Evolutionary conservation across 306 rosid genomes (phyloP).

Genomic region (Pachyrhizus erosus): DNA sequence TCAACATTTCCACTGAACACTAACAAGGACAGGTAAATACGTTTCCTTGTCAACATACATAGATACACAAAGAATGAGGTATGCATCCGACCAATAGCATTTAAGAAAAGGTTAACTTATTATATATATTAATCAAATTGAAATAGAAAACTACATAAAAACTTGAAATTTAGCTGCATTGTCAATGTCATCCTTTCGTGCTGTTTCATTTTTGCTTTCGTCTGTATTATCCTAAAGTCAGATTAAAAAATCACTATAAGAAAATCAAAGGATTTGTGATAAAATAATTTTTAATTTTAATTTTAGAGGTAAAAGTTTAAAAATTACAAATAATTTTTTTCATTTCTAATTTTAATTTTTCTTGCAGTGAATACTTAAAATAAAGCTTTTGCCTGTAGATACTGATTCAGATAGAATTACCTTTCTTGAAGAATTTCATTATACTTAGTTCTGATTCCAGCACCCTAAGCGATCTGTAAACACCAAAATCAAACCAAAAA

Average conservation of each 20-base stretch:
- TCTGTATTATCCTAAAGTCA: background rate
- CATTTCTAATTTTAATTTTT: too few relatives aligned
- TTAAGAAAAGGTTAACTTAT: background rate
- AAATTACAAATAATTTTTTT: too few relatives aligned
- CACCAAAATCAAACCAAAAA: background rate
- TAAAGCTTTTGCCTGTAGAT: too few relatives aligned
- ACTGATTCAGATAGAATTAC: too few relatives aligned
- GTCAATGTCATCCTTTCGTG: background rate
- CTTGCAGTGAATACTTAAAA: too few relatives aligned
- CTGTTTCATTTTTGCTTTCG: background rate
- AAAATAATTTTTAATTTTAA: too few relatives aligned
- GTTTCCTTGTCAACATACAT: background rate
- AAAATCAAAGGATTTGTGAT: too few relatives aligned
- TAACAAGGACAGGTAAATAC: background rate
- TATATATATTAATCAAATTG: background rate
- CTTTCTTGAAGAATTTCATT: background rate
- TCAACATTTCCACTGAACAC: background rate
- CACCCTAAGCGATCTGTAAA: background rate
- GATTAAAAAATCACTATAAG: background rate
- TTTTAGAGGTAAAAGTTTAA: too few relatives aligned
- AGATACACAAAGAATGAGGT: conserved; percentile 10
- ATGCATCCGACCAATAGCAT: background rate
- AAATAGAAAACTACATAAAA: background rate
- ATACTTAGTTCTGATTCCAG: background rate
- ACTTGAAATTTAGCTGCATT: background rate